These are phyloP conservation scores for Saitozyma podzolica DNA, from an alignment of 768 basidiomycete species.

Conservation along the genomic window DNA sequence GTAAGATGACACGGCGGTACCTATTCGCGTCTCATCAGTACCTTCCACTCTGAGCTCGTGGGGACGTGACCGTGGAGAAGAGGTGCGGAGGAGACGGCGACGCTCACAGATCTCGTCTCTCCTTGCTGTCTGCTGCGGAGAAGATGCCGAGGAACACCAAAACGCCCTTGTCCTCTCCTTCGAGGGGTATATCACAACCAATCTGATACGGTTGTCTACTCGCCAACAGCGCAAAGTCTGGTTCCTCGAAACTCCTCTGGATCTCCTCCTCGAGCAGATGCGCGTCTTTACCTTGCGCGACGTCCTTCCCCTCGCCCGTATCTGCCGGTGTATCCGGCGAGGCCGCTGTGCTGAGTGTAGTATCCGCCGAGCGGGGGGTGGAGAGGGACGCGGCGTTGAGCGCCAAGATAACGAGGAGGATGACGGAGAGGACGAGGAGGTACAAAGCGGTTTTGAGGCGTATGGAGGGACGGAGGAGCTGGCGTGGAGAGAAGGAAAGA, in stretches of 20 bases:
- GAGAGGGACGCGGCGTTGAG: conserved; percentile 29
- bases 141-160: conserved; percentile 53
- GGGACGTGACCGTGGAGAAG: too few species aligned
- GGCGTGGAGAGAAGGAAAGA: conserved; percentile 12
- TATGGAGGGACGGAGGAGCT: conserved; percentile 34
- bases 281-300: conserved; percentile 43
- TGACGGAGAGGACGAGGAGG: conserved; percentile 28
- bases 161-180: conserved; percentile 37
- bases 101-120: conserved; percentile 48
- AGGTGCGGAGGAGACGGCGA: too few species aligned
- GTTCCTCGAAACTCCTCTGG: conserved; percentile 53
- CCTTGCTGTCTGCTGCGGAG: conserved; percentile 45
- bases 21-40: conserved; percentile 15
- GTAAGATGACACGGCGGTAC: conserved; percentile 44
- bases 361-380: background rate
- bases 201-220: conserved; percentile 49
- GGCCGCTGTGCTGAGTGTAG: conserved; percentile 20
- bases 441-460: conserved; percentile 39
- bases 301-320: conserved; percentile 36
- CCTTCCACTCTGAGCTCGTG: background rate
- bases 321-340: conserved; percentile 24
- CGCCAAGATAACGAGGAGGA: conserved; percentile 38
- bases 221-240: conserved; percentile 50
- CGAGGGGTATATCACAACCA: conserved; percentile 49
- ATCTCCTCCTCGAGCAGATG: conserved; percentile 43